Conservation (phyloP, 202 grass and related monocot species). For the Schoenoplectus triqueter region DNA sequence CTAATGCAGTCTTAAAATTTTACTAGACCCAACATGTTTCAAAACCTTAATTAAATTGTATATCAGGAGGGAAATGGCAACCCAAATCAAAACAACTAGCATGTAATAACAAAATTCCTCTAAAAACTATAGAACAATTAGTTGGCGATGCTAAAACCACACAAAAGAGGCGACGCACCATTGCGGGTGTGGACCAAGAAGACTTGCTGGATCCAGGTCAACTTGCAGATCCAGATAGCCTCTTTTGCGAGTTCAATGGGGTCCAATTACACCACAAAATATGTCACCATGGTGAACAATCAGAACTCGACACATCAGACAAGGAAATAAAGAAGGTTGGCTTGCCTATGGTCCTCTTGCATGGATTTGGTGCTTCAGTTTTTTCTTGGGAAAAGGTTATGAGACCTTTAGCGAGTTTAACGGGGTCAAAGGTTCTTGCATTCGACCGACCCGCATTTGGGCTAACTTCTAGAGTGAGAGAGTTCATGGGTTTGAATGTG, state of each 20-base stretch:
- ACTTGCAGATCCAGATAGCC: slow-evolving; percentile 76
- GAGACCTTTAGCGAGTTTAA: slow-evolving; percentile 56
- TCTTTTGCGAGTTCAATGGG: slow-evolving; percentile 79
- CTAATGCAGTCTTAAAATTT: slow-evolving; percentile 2
- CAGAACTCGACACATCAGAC: not conserved
- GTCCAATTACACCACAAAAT: slow-evolving; percentile 80
- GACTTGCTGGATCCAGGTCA: slow-evolving; percentile 64
- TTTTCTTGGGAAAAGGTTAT: slow-evolving; percentile 83
- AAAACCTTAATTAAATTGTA: not conserved
- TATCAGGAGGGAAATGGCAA: not conserved
- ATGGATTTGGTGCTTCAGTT: slow-evolving; percentile 85
- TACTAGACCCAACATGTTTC: not conserved
- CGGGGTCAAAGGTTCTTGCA: slow-evolving; percentile 76
- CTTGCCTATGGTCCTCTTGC: slow-evolving; percentile 66
- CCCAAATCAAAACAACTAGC: not conserved
- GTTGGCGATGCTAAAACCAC: slow-evolving; percentile 24
- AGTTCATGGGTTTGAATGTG: slow-evolving; percentile 44
- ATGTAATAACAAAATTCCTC: not conserved
- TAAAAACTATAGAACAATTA: slow-evolving; percentile 42
- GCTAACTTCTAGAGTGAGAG: slow-evolving; percentile 51
- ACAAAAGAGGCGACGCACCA: slow-evolving; percentile 45
- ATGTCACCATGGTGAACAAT: slow-evolving; percentile 49
- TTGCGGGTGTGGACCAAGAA: slow-evolving; percentile 79
- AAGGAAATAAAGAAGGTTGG: not conserved
- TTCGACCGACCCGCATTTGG: slow-evolving; percentile 94